These are phyloP conservation scores for Elymus sibiricus DNA, from an alignment of 176 grass and related monocot genomes.

Conservation along the genomic window DNA sequence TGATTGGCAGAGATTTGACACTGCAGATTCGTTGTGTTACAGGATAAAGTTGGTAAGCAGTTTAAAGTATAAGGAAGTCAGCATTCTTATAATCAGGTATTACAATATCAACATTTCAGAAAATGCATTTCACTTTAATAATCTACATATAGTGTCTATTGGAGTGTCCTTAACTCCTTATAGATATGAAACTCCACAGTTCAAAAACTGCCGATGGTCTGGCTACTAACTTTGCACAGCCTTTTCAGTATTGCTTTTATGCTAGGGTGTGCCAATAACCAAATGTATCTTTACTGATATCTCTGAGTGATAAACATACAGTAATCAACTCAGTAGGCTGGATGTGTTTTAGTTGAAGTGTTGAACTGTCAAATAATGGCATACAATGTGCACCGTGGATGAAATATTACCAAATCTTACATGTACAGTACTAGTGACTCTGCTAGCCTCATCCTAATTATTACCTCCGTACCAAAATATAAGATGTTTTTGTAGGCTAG, in stretches of 20 bases:
- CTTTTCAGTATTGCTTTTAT: neutral
- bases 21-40: constrained; percentile 33
- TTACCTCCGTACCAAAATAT: no score
- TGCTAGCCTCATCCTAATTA: neutral
- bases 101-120: neutral
- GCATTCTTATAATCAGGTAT: constrained; percentile 44
- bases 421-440: neutral
- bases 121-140: neutral
- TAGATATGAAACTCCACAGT: neutral
- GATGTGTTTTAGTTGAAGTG: neutral
- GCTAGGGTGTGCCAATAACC: neutral
- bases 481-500: no score
- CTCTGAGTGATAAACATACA: neutral
- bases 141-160: neutral
- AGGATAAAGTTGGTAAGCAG: constrained; percentile 98
- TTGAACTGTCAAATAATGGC: neutral
- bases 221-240: neutral
- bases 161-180: neutral
- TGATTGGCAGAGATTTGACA: constrained; percentile 35
- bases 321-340: neutral
- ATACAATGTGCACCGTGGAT: neutral
- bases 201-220: neutral
- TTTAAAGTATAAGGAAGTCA: constrained; percentile 23
- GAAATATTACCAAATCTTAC: neutral
- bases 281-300: neutral